A percentile compares a stretch with the other conserved stretches of the same genome.
These are phyloP conservation scores for Magnolia changhungtana DNA, from an alignment of 164 flowering plant genomes.

Conservation along the genomic window DNA sequence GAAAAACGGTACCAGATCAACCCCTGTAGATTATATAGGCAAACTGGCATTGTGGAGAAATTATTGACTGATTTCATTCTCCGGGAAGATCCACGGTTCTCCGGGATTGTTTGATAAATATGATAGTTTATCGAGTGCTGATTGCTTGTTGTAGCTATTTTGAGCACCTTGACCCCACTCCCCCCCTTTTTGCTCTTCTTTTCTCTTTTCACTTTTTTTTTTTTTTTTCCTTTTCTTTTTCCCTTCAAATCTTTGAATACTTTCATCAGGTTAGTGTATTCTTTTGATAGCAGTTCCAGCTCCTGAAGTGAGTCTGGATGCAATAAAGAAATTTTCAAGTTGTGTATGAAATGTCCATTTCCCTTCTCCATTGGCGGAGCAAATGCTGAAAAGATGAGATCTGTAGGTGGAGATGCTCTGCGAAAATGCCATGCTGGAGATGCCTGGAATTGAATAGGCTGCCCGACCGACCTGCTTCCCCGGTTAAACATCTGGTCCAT, in stretches of 20 bases:
- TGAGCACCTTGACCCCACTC: not conserved
- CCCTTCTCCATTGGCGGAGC: not conserved
- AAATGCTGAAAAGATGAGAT: no score
- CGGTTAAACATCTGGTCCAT: no score
- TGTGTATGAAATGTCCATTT: not conserved
- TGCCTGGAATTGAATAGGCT: no score
- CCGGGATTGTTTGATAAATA: not conserved
- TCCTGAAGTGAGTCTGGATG: slow-evolving; percentile 1
- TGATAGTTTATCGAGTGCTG: not conserved
- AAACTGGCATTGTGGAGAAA: not conserved
- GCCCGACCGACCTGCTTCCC: no score
- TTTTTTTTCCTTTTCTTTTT: not conserved
- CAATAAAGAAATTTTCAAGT: not conserved
- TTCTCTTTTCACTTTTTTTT: no score
- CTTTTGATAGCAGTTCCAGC: not conserved
- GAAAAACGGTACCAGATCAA: not conserved
- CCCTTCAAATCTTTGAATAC: not conserved
- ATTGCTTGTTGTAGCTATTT: not conserved
- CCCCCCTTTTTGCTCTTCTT: no score
- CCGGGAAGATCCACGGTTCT: not conserved
- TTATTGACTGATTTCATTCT: not conserved
- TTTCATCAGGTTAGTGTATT: slow-evolving; percentile 6
- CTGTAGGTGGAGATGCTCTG: no score
- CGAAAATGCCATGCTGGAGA: no score
- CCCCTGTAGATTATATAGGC: slow-evolving; percentile 1